Percentiles rank a stretch among this genome's conserved stretches.
Conservation (phyloP, 169 alveolate genomes). For the Plasmodium malariae region DNA sequence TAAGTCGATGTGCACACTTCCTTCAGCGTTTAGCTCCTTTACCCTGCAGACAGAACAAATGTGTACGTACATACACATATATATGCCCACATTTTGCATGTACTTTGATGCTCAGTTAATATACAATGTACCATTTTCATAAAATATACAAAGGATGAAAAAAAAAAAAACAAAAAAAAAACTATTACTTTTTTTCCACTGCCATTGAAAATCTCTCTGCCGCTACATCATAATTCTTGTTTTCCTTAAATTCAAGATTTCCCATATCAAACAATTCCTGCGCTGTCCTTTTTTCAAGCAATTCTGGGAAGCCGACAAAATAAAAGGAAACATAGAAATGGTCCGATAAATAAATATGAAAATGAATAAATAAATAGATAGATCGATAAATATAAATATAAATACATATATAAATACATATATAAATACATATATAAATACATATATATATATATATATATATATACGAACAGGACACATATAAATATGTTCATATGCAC, state of each 20-base stretch:
- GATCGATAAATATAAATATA: neutral
- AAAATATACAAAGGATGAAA: neutral
- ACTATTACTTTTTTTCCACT: slow-evolving; percentile 59
- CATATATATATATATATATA: too few species aligned
- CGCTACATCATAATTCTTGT: slow-evolving; percentile 62
- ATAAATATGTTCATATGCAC: too few species aligned
- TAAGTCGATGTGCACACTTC: slow-evolving; percentile 40
- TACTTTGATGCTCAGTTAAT: too few species aligned
- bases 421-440: too few species aligned
- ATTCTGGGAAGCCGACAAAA: slow-evolving; percentile 12
- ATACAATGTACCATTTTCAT: too few species aligned
- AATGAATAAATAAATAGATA: neutral
- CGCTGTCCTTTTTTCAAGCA: slow-evolving; percentile 60
- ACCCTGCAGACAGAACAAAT: slow-evolving; percentile 9
- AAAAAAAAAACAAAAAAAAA: neutral
- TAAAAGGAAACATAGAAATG: neutral
- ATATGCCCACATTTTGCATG: too few species aligned
- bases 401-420: neutral
- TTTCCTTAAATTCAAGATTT: slow-evolving; percentile 66
- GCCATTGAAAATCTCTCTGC: slow-evolving; percentile 74
- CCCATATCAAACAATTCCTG: slow-evolving; percentile 75
- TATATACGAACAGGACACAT: too few species aligned
- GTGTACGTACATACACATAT: neutral
- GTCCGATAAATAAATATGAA: too few species aligned
- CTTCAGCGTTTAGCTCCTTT: slow-evolving; percentile 55